Conservation (phyloP, 83 land plant genomes). For the Larix sibirica region DNA sequence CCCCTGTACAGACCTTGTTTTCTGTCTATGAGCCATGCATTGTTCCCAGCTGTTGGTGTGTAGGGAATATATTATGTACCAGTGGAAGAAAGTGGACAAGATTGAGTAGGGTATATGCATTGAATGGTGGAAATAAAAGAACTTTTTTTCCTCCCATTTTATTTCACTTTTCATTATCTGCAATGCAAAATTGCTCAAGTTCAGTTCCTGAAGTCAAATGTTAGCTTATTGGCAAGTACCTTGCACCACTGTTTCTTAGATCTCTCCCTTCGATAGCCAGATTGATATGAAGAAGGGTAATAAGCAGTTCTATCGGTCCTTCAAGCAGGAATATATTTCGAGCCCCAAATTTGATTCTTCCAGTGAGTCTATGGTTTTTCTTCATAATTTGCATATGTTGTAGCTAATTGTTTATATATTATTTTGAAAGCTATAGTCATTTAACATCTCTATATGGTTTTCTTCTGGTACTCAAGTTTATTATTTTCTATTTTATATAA, state of each 20-base stretch:
- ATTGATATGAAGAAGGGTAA: background rate
- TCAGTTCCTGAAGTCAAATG: no score
- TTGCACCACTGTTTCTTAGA: no score
- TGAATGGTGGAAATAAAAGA: background rate
- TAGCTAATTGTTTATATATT: background rate
- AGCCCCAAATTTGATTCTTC: background rate
- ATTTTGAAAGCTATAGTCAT: background rate
- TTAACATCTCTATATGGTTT: background rate
- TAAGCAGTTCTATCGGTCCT: background rate
- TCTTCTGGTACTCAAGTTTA: background rate
- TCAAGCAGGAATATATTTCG: background rate
- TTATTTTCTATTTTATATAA: no score
- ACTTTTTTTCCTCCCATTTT: background rate
- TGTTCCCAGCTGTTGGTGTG: background rate
- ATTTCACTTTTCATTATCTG: background rate
- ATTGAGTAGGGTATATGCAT: no score
- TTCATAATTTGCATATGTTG: background rate
- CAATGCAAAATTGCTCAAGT: no score
- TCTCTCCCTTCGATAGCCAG: background rate
- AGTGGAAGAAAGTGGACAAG: no score
- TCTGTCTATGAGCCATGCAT: background rate
- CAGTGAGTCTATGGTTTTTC: background rate
- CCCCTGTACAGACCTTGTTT: background rate
- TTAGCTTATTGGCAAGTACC: no score
- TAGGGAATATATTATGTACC: no score